phyloP scores from a whole-genome alignment of 805 yeast species.

The Vanderwaltozyma verrucispora region DNA sequence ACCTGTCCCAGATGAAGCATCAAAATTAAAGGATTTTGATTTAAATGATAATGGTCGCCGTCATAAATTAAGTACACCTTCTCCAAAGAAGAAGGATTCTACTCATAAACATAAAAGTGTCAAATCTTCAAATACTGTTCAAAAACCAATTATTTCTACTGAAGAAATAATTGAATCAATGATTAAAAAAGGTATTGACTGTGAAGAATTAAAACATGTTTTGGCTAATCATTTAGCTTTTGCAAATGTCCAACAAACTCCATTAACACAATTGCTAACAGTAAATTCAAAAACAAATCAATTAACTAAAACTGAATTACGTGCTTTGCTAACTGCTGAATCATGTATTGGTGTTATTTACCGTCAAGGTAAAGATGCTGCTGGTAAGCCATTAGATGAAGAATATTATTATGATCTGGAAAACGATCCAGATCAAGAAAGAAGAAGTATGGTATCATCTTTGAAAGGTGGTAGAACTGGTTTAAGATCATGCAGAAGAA shows the following conservation, averaged over 20 bases:
- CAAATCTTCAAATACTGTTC: not conserved
- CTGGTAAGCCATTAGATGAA: constrained; percentile 88
- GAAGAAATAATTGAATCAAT: constrained; percentile 5
- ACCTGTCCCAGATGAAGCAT: not conserved
- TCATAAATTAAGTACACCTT: constrained; percentile 1
- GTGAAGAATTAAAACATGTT: constrained; percentile 49
- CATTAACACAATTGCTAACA: constrained; percentile 58
- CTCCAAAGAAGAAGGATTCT: not conserved
- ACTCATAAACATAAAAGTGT: not conserved
- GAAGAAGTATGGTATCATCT: constrained; percentile 61
- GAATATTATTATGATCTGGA: constrained; percentile 89
- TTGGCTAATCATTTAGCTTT: constrained; percentile 81
- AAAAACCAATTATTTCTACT: constrained; percentile 1
- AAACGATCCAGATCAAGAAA: constrained; percentile 58
- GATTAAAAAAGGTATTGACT: constrained; percentile 28
- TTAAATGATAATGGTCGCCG: not conserved
- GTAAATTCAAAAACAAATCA: constrained; percentile 46
- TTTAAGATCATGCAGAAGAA: constrained; percentile 80
- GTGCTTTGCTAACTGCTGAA: constrained; percentile 34
- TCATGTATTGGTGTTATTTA: constrained; percentile 76
- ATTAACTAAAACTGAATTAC: constrained; percentile 36
- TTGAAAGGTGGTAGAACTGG: constrained; percentile 71
- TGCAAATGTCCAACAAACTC: constrained; percentile 79
- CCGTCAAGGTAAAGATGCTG: constrained; percentile 91
- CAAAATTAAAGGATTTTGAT: not conserved